phyloP scores from a whole-genome alignment of 2,329 filamentous ascomycete species.

The Fusarium xylarioides region DNA sequence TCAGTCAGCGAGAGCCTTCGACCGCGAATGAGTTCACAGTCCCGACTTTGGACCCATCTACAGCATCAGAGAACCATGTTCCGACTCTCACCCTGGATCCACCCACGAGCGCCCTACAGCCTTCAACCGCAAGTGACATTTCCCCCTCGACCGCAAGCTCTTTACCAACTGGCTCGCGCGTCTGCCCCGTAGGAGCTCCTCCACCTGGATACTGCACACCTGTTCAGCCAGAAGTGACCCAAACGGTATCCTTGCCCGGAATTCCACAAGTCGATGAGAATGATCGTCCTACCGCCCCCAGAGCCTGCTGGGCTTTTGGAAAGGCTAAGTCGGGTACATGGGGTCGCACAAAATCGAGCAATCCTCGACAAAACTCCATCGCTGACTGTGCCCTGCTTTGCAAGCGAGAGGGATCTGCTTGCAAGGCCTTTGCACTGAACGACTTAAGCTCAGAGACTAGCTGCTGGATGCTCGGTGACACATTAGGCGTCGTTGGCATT shows the following conservation, averaged over 20 bases:
- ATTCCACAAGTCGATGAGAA: not conserved
- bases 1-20: not conserved
- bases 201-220: constrained; percentile 8
- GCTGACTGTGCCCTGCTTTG: constrained; percentile 12
- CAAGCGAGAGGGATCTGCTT: not conserved
- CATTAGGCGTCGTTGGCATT: not conserved
- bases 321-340: not conserved
- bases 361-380: constrained; percentile 10
- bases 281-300: not conserved
- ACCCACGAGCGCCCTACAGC: fast-evolving
- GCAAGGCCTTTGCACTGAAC: constrained; percentile 2
- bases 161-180: not conserved
- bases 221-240: not conserved
- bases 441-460: not conserved
- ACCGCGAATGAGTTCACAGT: not conserved
- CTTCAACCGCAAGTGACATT: not conserved
- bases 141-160: not conserved
- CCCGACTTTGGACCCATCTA: not conserved
- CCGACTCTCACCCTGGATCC: not conserved
- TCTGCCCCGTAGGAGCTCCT: not conserved
- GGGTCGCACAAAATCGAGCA: not conserved
- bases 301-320: constrained; percentile 12
- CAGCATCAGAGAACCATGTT: not conserved
- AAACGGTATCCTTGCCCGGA: not conserved
- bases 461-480: not conserved